Evolutionary conservation across 768 basidiomycete species (phyloP).

Genomic region (Amanita brunnescens): DNA sequence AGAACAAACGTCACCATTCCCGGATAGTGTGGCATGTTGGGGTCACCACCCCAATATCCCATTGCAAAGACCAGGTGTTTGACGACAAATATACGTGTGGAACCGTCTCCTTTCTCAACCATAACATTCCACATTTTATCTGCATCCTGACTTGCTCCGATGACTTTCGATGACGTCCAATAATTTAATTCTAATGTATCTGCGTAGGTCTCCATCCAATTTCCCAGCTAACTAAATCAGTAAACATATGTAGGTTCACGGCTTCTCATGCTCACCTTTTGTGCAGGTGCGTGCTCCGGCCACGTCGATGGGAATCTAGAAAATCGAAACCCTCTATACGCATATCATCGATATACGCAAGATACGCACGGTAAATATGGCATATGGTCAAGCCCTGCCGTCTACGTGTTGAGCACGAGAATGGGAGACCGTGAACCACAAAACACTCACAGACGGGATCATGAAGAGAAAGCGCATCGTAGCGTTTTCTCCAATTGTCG

Average conservation of each 20-base stretch:
- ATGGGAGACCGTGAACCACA: constrained; percentile 1
- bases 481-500: constrained; percentile 58
- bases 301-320: constrained; percentile 48
- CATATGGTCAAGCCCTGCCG: constrained; percentile 43
- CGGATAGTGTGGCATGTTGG: constrained; percentile 36
- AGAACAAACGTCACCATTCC: constrained; percentile 28
- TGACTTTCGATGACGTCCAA: constrained; percentile 37
- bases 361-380: constrained; percentile 49
- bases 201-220: constrained; percentile 25
- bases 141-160: constrained; percentile 25
- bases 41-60: constrained; percentile 40
- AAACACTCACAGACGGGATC: constrained; percentile 53
- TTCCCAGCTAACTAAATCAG: constrained; percentile 17
- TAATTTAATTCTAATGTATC: constrained; percentile 35
- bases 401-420: not conserved
- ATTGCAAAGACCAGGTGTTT: constrained; percentile 44
- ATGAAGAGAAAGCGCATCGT: constrained; percentile 59
- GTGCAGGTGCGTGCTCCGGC: constrained; percentile 50
- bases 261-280: constrained; percentile 28
- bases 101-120: constrained; percentile 26
- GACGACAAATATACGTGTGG: constrained; percentile 30
- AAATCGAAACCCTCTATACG: not conserved
- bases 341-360: not conserved
- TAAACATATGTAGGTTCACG: not conserved
- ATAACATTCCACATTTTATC: constrained; percentile 33